Conservation (phyloP, 805 yeast species). For the Danielia reshetovae region DNA sequence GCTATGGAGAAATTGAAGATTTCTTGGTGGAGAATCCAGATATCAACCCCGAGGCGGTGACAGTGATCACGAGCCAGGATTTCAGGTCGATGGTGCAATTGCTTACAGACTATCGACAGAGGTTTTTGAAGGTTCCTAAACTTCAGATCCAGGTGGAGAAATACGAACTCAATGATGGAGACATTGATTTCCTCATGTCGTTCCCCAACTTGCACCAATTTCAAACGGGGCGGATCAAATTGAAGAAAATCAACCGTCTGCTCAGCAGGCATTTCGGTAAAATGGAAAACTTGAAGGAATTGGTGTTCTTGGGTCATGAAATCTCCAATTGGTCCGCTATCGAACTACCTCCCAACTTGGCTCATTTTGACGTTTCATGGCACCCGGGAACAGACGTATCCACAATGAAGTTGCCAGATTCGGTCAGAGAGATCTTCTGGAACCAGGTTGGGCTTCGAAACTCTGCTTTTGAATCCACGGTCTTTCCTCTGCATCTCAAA, state of each 20-base stretch:
- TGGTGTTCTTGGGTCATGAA: conserved; percentile 32
- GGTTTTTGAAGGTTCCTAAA: conserved; percentile 12
- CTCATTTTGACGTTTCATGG: conserved; percentile 37
- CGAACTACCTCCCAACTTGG: conserved; percentile 23
- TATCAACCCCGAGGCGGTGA: conserved; percentile 23
- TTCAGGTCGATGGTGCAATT: conserved; percentile 24
- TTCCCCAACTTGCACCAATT: conserved; percentile 26
- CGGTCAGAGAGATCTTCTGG: conserved; percentile 26
- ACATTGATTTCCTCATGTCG: conserved; percentile 21
- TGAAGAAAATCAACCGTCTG: conserved; percentile 5
- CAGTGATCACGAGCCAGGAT: conserved; percentile 30
- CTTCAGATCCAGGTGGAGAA: conserved; percentile 30
- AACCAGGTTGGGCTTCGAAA: conserved; percentile 24
- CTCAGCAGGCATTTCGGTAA: conserved; percentile 6
- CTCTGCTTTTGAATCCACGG: conserved; percentile 5
- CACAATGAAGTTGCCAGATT: conserved; percentile 21
- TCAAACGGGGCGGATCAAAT: conserved; percentile 25
- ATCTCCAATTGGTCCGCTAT: conserved; percentile 26
- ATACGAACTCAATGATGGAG: conserved; percentile 16
- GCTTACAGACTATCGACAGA: conserved; percentile 16
- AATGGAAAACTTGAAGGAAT: conserved; percentile 16
- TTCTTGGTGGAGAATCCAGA: conserved; percentile 27
- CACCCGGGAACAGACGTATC: conserved; percentile 19
- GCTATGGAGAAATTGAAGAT: conserved; percentile 29
- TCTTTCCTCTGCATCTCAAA: conserved; percentile 21